Conservation (phyloP, 129 eudicot species). For the Flaveria trinervia region DNA sequence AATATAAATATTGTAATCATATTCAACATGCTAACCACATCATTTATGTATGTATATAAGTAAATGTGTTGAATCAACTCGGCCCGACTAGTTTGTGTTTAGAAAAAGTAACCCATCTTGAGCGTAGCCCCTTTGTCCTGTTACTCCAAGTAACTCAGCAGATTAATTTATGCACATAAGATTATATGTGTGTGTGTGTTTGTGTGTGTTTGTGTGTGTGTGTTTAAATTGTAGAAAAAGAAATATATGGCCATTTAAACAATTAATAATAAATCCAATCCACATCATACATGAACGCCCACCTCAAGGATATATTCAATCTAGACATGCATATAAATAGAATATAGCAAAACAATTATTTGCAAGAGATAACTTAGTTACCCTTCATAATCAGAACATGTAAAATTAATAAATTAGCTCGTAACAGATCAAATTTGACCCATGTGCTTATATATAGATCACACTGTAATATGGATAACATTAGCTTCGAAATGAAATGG, state of each 20-base stretch:
- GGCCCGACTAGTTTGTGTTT: not conserved
- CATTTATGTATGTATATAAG: not conserved
- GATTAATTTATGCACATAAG: not conserved
- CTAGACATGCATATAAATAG: too few species aligned
- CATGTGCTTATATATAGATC: not conserved
- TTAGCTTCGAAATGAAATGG: not conserved
- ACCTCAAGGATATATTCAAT: too few species aligned
- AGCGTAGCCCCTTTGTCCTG: not conserved
- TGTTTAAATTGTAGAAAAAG: not conserved
- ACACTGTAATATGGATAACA: not conserved
- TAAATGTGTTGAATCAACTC: not conserved
- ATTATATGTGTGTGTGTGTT: too few species aligned
- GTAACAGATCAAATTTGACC: too few species aligned
- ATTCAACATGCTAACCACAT: not conserved
- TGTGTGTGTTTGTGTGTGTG: too few species aligned
- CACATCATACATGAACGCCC: too few species aligned
- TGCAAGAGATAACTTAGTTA: too few species aligned
- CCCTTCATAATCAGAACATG: too few species aligned
- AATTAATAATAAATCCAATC: not conserved
- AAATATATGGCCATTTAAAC: not conserved
- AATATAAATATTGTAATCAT: not conserved
- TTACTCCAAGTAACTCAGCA: not conserved
- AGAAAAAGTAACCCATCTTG: not conserved
- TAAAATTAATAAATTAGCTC: too few species aligned
- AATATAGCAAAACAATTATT: too few species aligned